phyloP scores from a whole-genome alignment of 1,284 basidiomycete genomes.

The Moniliella sp. region DNA sequence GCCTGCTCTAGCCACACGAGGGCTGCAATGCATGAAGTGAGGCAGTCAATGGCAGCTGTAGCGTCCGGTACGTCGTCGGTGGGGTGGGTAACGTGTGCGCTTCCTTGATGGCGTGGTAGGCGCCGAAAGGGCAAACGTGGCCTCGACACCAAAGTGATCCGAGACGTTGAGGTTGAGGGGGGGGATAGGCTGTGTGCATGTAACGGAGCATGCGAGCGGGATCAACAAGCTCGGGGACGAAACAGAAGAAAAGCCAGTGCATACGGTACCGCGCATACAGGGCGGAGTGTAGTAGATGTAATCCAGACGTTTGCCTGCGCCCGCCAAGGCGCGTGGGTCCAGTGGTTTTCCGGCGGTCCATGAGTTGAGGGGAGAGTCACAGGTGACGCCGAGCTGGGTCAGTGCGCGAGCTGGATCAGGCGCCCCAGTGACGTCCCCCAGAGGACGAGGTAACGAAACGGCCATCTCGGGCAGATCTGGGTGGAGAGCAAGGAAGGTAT shows the following conservation, averaged over 20 bases:
- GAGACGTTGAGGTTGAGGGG: slow-evolving; percentile 52
- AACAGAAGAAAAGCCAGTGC: too few relatives aligned
- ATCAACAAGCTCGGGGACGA: slow-evolving; percentile 9
- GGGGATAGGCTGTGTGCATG: slow-evolving; percentile 11
- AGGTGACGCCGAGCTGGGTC: slow-evolving; percentile 45
- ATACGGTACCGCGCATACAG: slow-evolving; percentile 1
- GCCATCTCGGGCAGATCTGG: slow-evolving; percentile 21
- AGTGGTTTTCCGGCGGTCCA: slow-evolving; percentile 54
- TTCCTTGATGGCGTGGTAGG: too few relatives aligned
- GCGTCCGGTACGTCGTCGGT: too few relatives aligned
- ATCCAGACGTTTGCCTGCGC: slow-evolving; percentile 69
- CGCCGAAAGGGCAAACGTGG: slow-evolving; percentile 43
- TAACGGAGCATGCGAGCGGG: slow-evolving; percentile 9
- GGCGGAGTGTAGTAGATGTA: slow-evolving; percentile 78
- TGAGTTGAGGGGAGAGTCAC: slow-evolving; percentile 75
- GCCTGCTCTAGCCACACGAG: too few relatives aligned
- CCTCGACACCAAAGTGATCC: slow-evolving; percentile 78
- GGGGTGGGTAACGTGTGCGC: too few relatives aligned
- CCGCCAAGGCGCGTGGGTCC: slow-evolving; percentile 17
- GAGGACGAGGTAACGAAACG: too few relatives aligned
- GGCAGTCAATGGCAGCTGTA: too few relatives aligned
- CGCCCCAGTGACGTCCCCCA: too few relatives aligned
- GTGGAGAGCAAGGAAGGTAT: slow-evolving; percentile 23
- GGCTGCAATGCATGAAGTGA: too few relatives aligned
- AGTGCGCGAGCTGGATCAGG: slow-evolving; percentile 14